These are phyloP conservation scores for Dendrobium nobile DNA, from an alignment of 106 monocot genomes.

Conservation along the genomic window DNA sequence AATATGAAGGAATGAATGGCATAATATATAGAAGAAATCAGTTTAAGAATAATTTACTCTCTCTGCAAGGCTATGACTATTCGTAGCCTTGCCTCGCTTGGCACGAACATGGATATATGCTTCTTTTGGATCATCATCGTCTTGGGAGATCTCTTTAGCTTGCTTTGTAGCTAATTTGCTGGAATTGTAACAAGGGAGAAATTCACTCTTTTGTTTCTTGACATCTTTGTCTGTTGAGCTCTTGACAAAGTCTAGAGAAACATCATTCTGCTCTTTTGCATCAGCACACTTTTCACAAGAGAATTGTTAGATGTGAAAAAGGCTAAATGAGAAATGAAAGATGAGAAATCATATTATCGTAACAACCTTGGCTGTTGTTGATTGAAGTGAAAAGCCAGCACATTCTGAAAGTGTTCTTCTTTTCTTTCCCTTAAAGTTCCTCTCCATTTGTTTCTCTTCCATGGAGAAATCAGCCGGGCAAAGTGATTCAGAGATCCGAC, in stretches of 20 bases:
- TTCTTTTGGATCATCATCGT: constrained; percentile 28
- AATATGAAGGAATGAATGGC: not conserved
- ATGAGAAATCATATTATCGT: constrained; percentile 3
- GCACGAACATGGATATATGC: constrained; percentile 75
- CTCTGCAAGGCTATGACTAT: constrained; percentile 92
- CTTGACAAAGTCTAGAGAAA: constrained; percentile 17
- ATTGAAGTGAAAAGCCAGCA: constrained; percentile 12
- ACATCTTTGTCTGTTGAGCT: constrained; percentile 19
- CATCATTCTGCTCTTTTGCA: constrained; percentile 23
- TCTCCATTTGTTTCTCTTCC: constrained; percentile 18
- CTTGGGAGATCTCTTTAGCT: constrained; percentile 17
- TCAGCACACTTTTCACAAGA: constrained; percentile 10
- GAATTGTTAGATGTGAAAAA: not conserved
- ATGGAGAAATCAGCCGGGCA: constrained; percentile 10
- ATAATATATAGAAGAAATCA: not conserved
- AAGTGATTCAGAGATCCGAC: constrained; percentile 5
- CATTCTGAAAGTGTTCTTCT: constrained; percentile 29
- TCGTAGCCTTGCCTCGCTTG: constrained; percentile 84
- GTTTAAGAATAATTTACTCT: constrained; percentile 34
- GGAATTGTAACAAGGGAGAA: not conserved
- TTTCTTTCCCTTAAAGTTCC: constrained; percentile 35
- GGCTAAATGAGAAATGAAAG: not conserved
- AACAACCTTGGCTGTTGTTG: constrained; percentile 15
- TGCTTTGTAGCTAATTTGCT: constrained; percentile 18
- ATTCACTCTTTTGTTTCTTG: constrained; percentile 24